Evolutionary conservation across 805 yeast genomes (phyloP), one percentile per base, ranked within the genome.

Genomic region (Nakazawaea peltata): DNA sequence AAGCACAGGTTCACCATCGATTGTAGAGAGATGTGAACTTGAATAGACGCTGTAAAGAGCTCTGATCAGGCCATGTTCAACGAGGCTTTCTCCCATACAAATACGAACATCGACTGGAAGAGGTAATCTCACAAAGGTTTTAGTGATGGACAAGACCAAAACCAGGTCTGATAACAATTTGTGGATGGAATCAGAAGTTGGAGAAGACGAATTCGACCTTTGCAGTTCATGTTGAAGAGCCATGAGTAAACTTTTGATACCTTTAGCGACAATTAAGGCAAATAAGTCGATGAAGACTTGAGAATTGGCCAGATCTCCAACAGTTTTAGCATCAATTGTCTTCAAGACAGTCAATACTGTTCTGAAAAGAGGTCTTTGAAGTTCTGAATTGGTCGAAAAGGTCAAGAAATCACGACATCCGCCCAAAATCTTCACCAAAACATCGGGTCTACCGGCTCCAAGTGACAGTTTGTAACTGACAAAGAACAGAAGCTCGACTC

Each of bases 401-500:
- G 60, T 50, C 40, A 78, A 54, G 30, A 77, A 49, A 39, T 65
- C 61, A 28, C 72, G 53, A 28, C 69, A 43, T 11, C 65, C 60
- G 32, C 61, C 60, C 12, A 69, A 51, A 9, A 75, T 56, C 4
- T 66, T 58, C 31, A 68, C 58, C 0, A 67, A 51, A 17, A 53
- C 47, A n/a, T 50, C 56, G 10, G 63, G 55, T 14, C 28, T 33
- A 17, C 53, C 58, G 14, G 57, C 51, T 4, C 45, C 37, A 5
- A 56, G 44, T 26, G 68, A 63, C 23, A 69, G 48, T 4, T 71
- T 54, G 37, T 65, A 61, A 28, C 59, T 54, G 16, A 68, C 60
- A 52, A 74, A 67, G 57, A 87, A 66, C 40, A 82, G 66, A 28
- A 85, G 56, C 47, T 84, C 88, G 26, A 78, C 61, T 33, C 94